Conservation (phyloP, 2,329 filamentous ascomycete species). For the Polytolypa hystricis region DNA sequence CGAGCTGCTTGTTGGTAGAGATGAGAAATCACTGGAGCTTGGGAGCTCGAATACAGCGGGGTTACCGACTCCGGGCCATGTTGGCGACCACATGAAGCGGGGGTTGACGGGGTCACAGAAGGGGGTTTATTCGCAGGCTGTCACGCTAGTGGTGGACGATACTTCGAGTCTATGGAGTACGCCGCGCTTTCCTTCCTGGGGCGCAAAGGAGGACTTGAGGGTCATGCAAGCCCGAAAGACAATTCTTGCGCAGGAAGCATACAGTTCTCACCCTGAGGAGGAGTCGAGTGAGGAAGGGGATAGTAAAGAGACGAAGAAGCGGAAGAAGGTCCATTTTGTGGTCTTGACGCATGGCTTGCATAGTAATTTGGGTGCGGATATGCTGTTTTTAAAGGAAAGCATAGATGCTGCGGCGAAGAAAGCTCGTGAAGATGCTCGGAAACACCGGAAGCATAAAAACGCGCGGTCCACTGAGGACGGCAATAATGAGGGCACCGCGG, state of each 20-base stretch:
- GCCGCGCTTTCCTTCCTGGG: constrained; percentile 63
- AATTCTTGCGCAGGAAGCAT: constrained; percentile 13
- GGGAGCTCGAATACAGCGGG: constrained; percentile 47
- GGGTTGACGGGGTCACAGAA: constrained; percentile 30
- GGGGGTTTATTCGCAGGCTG: constrained; percentile 75
- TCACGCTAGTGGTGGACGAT: constrained; percentile 72
- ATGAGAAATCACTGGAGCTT: constrained; percentile 69
- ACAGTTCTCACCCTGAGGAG: constrained; percentile 6
- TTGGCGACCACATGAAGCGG: constrained; percentile 65
- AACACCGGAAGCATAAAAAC: constrained; percentile 31
- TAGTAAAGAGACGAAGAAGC: constrained; percentile 38
- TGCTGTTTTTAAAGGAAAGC: constrained; percentile 95
- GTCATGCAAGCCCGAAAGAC: constrained; percentile 19
- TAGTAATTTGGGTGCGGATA: constrained; percentile 89
- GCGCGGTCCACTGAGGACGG: not conserved
- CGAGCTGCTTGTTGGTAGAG: constrained; percentile 74
- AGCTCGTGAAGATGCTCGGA: constrained; percentile 57
- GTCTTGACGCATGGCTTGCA: constrained; percentile 89
- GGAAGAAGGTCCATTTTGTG: constrained; percentile 79
- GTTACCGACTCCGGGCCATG: constrained; percentile 51
- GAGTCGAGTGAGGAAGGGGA: constrained; percentile 12
- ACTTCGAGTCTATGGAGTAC: constrained; percentile 86
- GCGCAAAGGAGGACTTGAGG: constrained; percentile 29
- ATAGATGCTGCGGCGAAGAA: constrained; percentile 75
- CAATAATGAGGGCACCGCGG: not conserved